Evolutionary conservation across 2,329 filamentous ascomycete species (phyloP), one percentile per base, ranked within the genome.

Genomic region (Phaeosphaeria sp.): DNA sequence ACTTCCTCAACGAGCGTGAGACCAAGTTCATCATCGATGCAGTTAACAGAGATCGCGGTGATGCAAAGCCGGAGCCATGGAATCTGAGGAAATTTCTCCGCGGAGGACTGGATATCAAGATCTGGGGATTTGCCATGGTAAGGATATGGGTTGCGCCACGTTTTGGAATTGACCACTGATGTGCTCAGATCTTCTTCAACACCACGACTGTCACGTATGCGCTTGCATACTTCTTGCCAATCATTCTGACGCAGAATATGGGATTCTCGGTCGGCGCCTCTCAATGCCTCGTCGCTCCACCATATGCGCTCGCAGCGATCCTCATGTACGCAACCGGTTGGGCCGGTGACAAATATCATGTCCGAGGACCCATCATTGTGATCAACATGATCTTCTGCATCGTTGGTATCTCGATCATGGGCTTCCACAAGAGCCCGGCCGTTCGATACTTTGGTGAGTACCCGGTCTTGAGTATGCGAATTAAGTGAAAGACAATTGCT

Each of bases 171-270:
- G 17, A 22, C 17, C 54, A 43, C 67, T 74, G 50, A 74, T 54
- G 22, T 1, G 2, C 9, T 17, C 17, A 72, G 71, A 80, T 86
- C 52, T 85, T 84, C 72, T 82, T 81, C 78, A 86, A 86, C 74
- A 85, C 86, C 1, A 92, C 90, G 0, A 90, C 90, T 11, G 85
- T 91, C 50, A 84, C 84, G 1, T 95, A 95, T 72, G 87, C 90
- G 0, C 84, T 95, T 9, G 89, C 90, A 1, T 94, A 90, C 75
- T 94, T 93, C 71, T 78, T 93, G 3, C 91, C 91, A 6, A 86
- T 93, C 68, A 91, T 95, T 66, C 85, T 96, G 6, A 70, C 72
- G 9, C 63, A 77, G 22, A 83, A 83, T 18, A 85, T 93, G 81
- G 84, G 85, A 15, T 93, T 91, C 79, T 80, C 76, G 47, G 80